Evolutionary conservation across 495 filamentous ascomycete genomes (phyloP).

Genomic region (Xylaria flabelliformis): DNA sequence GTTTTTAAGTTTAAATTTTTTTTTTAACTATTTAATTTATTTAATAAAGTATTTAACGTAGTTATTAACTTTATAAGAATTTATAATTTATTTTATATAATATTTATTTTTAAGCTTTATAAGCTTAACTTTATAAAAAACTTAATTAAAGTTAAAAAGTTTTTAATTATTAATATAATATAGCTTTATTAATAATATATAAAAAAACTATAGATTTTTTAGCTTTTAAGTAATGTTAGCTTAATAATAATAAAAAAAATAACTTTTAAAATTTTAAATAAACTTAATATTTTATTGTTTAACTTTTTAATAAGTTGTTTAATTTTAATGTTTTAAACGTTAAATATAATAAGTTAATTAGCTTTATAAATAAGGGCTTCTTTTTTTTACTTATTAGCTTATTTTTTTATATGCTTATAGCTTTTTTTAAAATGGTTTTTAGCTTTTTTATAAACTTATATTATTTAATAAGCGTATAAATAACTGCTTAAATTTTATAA

Average conservation of each 20-base stretch:
- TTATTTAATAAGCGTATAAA: too few species aligned
- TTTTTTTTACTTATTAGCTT: neutral
- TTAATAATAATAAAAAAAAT: neutral
- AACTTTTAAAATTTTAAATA: neutral
- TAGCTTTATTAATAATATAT: neutral
- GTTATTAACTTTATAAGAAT: neutral
- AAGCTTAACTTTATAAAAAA: neutral
- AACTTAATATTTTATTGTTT: neutral
- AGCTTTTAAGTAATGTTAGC: neutral
- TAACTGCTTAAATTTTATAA: too few species aligned
- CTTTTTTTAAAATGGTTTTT: neutral
- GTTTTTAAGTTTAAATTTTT: too few species aligned
- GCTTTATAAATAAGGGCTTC: neutral
- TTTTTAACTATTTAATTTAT: too few species aligned
- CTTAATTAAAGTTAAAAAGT: neutral
- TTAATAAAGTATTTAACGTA: neutral
- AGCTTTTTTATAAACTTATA: neutral
- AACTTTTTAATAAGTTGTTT: neutral
- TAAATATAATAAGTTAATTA: neutral
- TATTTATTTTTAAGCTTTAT: neutral
- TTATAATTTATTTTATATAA: neutral
- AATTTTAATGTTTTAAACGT: neutral
- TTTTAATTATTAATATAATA: neutral
- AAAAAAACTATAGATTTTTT: constrained; percentile 5
- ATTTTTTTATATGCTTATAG: neutral